A percentile compares a stretch with the other conserved stretches of the same genome.
Evolutionary conservation across 495 filamentous ascomycete species (phyloP).

Genomic region (Chaetomidium leptoderma): DNA sequence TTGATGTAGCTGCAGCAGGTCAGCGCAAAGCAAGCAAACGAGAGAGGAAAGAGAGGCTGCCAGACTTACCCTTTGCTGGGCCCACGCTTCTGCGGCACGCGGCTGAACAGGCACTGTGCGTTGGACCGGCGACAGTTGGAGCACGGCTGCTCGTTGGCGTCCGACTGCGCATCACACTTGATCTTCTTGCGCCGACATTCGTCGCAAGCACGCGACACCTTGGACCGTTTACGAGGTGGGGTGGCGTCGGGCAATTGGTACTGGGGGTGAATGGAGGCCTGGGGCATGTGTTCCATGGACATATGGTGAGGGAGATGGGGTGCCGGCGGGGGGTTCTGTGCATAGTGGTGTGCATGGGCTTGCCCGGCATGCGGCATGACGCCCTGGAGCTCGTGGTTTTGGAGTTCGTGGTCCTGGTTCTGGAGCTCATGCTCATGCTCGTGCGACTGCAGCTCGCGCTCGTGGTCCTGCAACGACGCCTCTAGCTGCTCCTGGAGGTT

Average conservation of each 20-base stretch:
- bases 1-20: constrained; percentile 75
- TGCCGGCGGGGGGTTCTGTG: constrained; percentile 18
- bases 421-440: constrained; percentile 26
- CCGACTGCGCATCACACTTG: constrained; percentile 83
- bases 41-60: background rate
- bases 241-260: constrained; percentile 49
- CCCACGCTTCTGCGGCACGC: constrained; percentile 90
- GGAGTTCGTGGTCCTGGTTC: constrained; percentile 23
- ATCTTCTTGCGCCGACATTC: constrained; percentile 97
- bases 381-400: constrained; percentile 17
- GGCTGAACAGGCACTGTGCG: constrained; percentile 79
- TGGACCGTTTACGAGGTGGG: constrained; percentile 76
- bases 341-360: constrained; percentile 20
- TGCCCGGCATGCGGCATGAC: constrained; percentile 24
- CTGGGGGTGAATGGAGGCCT: constrained; percentile 9
- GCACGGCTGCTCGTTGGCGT: constrained; percentile 73
- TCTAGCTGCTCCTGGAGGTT: constrained; percentile 33
- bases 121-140: constrained; percentile 78
- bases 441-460: constrained; percentile 20
- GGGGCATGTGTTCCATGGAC: constrained; percentile 29
- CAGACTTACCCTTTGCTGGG: constrained; percentile 84
- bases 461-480: constrained; percentile 32
- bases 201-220: constrained; percentile 91
- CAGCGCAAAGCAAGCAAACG: constrained; percentile 4
- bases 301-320: constrained; percentile 36